phyloP scores from a whole-genome alignment of 192 early-diverging fungal genomes.

The Umbelopsis sp. region DNA sequence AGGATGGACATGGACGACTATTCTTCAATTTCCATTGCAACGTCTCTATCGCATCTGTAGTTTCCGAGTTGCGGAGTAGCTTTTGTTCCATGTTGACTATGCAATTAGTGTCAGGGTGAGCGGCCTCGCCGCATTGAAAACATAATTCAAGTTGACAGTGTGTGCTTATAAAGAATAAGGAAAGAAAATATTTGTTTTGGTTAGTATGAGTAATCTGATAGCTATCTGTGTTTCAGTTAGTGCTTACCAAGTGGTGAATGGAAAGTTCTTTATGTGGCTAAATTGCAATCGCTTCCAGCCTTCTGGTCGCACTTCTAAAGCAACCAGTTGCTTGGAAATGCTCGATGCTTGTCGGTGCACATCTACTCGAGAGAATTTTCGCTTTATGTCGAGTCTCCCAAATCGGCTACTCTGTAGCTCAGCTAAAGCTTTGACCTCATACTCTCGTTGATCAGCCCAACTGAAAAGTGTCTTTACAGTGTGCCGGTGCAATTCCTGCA shows the following conservation, averaged over 20 bases:
- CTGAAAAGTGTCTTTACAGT: constrained; percentile 21
- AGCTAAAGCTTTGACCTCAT: background rate
- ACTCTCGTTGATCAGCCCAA: background rate
- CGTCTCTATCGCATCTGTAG: constrained; percentile 24
- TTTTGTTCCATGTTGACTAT: constrained; percentile 46
- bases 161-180: constrained; percentile 26
- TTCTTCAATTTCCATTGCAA: constrained; percentile 43
- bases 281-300: constrained; percentile 62
- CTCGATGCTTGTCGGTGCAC: constrained; percentile 9
- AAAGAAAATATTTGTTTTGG: background rate
- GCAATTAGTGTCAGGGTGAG: constrained; percentile 42
- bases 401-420: background rate
- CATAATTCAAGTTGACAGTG: constrained; percentile 45
- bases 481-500: constrained; percentile 14
- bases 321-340: constrained; percentile 44
- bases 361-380: constrained; percentile 11
- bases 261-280: constrained; percentile 54
- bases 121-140: constrained; percentile 51
- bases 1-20: constrained; percentile 64
- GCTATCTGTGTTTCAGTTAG: background rate
- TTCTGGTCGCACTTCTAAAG: constrained; percentile 51
- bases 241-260: constrained; percentile 49
- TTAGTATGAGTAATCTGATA: background rate
- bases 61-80: background rate
- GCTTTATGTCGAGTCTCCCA: background rate